Percentiles rank a stretch among this genome's conserved stretches.
These are phyloP conservation scores for Antonospora locustae DNA, from an alignment of 371 early-diverging fungal genomes.

Conservation along the genomic window DNA sequence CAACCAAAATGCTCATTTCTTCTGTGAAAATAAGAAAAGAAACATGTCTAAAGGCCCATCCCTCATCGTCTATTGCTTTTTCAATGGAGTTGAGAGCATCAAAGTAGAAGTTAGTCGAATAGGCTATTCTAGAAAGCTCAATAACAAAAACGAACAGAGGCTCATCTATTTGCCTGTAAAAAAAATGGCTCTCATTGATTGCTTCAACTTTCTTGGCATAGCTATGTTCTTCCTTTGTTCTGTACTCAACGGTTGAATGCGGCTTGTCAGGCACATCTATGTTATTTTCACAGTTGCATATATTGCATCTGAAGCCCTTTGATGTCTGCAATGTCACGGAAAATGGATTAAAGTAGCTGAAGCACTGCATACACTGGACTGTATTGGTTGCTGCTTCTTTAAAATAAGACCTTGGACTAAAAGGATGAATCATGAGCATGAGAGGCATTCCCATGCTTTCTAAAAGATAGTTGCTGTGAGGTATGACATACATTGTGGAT, in stretches of 20 bases:
- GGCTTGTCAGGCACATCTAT: slow-evolving; percentile 2
- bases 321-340: not conserved
- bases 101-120: too few relatives aligned
- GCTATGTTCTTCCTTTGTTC: too few relatives aligned
- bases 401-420: slow-evolving; percentile 27
- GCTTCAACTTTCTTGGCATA: not conserved
- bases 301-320: slow-evolving; percentile 41
- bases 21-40: not conserved
- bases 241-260: slow-evolving; percentile 3
- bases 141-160: slow-evolving; percentile 40
- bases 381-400: slow-evolving; percentile 10
- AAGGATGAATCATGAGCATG: slow-evolving; percentile 42
- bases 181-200: slow-evolving; percentile 8
- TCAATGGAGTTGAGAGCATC: not conserved
- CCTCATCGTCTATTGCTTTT: not conserved
- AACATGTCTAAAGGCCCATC: not conserved
- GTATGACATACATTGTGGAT: slow-evolving; percentile 50
- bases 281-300: slow-evolving; percentile 41
- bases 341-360: slow-evolving; percentile 30
- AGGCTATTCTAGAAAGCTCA: too few relatives aligned
- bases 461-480: slow-evolving; percentile 37
- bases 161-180: not conserved
- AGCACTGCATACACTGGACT: slow-evolving; percentile 43
- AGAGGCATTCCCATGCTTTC: slow-evolving; percentile 46
- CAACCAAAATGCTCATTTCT: not conserved